These are phyloP conservation scores for Hydnum rufescens DNA, from an alignment of 768 basidiomycete species.

Conservation along the genomic window DNA sequence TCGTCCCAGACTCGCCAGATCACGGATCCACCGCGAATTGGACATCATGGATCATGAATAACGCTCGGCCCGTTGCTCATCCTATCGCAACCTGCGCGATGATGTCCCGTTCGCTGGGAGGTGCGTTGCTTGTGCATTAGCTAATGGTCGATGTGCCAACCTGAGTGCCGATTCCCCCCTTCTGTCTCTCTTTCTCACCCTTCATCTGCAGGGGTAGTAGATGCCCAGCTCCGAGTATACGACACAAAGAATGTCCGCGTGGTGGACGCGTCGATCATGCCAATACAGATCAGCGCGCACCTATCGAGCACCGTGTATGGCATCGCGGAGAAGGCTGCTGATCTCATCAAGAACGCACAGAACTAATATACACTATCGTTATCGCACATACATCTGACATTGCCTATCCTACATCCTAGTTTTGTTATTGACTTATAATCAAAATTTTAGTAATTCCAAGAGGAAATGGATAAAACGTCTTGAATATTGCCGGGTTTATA, in stretches of 20 bases:
- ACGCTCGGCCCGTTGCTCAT: slow-evolving; percentile 29
- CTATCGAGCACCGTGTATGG: not conserved
- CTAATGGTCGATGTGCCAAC: not conserved
- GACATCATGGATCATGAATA: slow-evolving; percentile 26
- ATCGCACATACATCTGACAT: too few species aligned
- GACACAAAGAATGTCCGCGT: slow-evolving; percentile 40
- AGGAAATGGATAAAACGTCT: too few species aligned
- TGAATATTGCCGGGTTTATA: too few species aligned
- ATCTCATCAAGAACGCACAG: too few species aligned
- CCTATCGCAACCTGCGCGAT: slow-evolving; percentile 26
- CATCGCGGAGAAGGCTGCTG: slow-evolving; percentile 9
- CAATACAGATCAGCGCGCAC: slow-evolving; percentile 30
- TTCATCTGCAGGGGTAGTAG: slow-evolving; percentile 31
- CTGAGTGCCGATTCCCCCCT: not conserved
- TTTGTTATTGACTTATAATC: too few species aligned
- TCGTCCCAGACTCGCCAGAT: slow-evolving; percentile 23
- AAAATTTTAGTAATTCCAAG: too few species aligned
- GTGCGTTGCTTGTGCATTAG: too few species aligned
- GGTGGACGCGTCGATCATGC: slow-evolving; percentile 34
- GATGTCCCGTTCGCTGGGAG: slow-evolving; percentile 18
- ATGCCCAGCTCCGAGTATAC: slow-evolving; percentile 30
- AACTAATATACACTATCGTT: too few species aligned
- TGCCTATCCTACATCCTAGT: too few species aligned
- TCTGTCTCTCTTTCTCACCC: not conserved
- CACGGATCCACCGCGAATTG: slow-evolving; percentile 28